Conservation (phyloP, 768 basidiomycete species). For the Kwoniella pini region DNA sequence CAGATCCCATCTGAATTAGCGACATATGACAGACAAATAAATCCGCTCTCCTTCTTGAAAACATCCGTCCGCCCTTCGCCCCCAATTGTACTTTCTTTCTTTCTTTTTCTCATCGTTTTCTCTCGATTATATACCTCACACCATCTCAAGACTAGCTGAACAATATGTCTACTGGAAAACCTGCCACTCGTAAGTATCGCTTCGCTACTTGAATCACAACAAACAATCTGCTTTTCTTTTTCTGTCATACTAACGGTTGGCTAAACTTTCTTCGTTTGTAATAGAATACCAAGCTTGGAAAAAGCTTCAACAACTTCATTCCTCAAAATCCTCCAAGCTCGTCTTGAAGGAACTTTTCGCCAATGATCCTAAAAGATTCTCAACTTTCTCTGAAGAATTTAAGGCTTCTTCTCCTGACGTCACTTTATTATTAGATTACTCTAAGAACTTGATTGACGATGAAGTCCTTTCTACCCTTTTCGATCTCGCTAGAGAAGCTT, state of each 20-base stretch:
- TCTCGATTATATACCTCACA: background rate
- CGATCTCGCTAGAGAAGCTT: conserved; percentile 77
- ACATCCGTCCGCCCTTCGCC: no score
- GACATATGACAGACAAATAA: no score
- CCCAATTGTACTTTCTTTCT: no score
- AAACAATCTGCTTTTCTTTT: no score
- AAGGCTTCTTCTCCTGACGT: conserved; percentile 72
- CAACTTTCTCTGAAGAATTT: conserved; percentile 62
- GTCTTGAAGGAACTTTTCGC: conserved; percentile 90
- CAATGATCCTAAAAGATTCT: conserved; percentile 80
- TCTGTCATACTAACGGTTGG: background rate
- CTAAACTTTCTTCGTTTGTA: background rate
- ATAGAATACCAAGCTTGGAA: conserved; percentile 87
- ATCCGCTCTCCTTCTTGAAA: no score
- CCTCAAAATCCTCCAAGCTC: conserved; percentile 69
- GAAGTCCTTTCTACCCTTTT: conserved; percentile 78
- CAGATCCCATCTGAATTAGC: no score
- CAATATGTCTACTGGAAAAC: conserved; percentile 46
- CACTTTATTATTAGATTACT: conserved; percentile 90
- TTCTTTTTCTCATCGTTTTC: background rate
- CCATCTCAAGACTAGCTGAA: background rate
- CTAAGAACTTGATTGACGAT: conserved; percentile 91
- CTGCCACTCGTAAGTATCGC: conserved; percentile 46
- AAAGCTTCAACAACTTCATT: conserved; percentile 81
- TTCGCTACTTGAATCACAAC: no score